A percentile compares a stretch with the other conserved stretches of the same genome.
phyloP scores from a whole-genome alignment of 306 rosid genomes.

The Cicer yamashitae region DNA sequence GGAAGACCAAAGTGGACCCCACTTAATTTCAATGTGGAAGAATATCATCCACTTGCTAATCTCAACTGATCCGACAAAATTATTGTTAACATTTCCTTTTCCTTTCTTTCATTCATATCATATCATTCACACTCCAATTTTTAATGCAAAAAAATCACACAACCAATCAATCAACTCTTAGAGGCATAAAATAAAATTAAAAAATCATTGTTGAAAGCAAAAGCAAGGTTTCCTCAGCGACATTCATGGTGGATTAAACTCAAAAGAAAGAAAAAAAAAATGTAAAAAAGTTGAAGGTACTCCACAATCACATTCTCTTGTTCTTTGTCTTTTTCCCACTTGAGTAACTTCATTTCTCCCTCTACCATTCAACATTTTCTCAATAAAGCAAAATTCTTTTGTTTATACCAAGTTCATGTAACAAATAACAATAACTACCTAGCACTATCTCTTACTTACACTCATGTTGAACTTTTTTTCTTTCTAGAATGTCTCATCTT shows the following conservation, averaged over 20 bases:
- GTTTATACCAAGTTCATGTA: constrained; percentile 8
- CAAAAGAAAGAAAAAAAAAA: constrained; percentile 3
- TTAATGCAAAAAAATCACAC: constrained; percentile 11
- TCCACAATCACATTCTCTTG: constrained; percentile 22
- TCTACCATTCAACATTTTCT: constrained; percentile 43
- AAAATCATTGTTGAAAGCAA: background rate
- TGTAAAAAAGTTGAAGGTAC: constrained; percentile 36
- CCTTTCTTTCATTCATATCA: background rate
- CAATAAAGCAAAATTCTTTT: constrained; percentile 1
- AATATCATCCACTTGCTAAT: constrained; percentile 20
- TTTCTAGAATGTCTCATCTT: constrained; percentile 35
- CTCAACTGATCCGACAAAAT: constrained; percentile 35
- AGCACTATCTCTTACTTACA: constrained; percentile 1
- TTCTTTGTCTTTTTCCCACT: constrained; percentile 41
- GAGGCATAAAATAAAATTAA: background rate
- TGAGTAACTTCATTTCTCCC: constrained; percentile 1
- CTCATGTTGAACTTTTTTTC: constrained; percentile 33
- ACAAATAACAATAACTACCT: constrained; percentile 23
- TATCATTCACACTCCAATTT: background rate
- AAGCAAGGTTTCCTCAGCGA: constrained; percentile 11
- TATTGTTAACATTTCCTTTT: constrained; percentile 19
- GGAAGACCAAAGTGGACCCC: constrained; percentile 18
- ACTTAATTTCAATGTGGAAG: constrained; percentile 33
- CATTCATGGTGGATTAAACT: constrained; percentile 32
- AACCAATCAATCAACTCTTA: background rate